These are phyloP conservation scores for Psophocarpus tetragonolobus DNA, from an alignment of 306 rosid species.

Conservation along the genomic window DNA sequence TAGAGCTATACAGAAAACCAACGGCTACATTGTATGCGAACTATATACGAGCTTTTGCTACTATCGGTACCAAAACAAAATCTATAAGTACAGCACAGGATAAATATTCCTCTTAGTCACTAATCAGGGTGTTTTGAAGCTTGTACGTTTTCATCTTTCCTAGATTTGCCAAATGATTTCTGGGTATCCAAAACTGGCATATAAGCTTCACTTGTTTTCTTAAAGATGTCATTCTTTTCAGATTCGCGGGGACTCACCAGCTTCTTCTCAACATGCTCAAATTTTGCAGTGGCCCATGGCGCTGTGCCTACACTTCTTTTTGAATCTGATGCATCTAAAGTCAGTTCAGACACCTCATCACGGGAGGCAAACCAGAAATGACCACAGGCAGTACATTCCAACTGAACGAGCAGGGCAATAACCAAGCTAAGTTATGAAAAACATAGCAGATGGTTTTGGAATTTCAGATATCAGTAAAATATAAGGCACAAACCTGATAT, in stretches of 20 bases:
- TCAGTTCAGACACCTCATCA: conserved; percentile 71
- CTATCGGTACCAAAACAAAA: background rate
- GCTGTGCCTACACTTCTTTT: conserved; percentile 67
- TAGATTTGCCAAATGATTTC: conserved; percentile 62
- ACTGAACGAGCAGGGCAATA: conserved; percentile 51
- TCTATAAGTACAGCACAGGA: background rate
- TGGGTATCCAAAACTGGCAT: conserved; percentile 63
- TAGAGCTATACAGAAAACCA: conserved; percentile 14
- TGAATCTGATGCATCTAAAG: conserved; percentile 63
- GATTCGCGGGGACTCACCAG: conserved; percentile 69
- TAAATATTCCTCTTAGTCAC: conserved; percentile 39
- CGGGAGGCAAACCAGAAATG: conserved; percentile 85
- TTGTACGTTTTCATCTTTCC: conserved; percentile 56
- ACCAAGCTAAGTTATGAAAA: conserved; percentile 18
- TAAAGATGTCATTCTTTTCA: conserved; percentile 46
- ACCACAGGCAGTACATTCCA: conserved; percentile 92
- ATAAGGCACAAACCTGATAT: conserved; percentile 61
- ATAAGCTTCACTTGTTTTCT: conserved; percentile 62
- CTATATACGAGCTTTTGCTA: conserved; percentile 17
- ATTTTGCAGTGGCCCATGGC: conserved; percentile 91
- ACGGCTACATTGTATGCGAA: conserved; percentile 8
- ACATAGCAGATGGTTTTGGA: background rate
- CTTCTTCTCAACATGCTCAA: conserved; percentile 84
- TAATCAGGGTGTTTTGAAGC: conserved; percentile 39
- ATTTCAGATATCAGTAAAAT: background rate